Evolutionary conservation across 495 filamentous ascomycete species (phyloP), one percentile per base, ranked within the genome.

Genomic region (Hypoxylon crocopeplum): DNA sequence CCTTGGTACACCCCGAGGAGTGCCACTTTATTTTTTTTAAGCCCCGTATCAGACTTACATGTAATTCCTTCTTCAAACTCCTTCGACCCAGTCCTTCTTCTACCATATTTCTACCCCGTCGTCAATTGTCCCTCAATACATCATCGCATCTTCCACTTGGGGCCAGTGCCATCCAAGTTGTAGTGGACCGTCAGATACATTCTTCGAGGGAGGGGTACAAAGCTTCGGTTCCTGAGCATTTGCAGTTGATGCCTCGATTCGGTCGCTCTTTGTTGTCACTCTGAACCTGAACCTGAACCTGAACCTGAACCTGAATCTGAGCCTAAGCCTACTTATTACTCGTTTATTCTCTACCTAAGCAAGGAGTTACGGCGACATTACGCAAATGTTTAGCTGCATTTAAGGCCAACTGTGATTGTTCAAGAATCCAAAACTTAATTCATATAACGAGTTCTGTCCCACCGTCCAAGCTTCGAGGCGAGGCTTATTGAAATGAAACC

Each of bases 1-100:
- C 61, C 49, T 64, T 40, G 61, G 61, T 64, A 64, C 55, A 50
- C 40, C 55, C 44, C 27, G 25, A 59, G 36, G 32, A 37, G 51
- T 40, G 53, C 55, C 55, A 55, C 50, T 64, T 63, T 63, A 53
- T 58, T 53, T 51, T 48, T 45, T 33, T 46, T 34, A n/a, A 36
- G 24, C 17, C 29, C 60, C 25, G 48, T 71, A 42, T 64, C 54
- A 42, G 19, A 41, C 41, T 55, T 8, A 27, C n/a, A n/a, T n/a
- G n/a, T n/a, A 27, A 27, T 8, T 30, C 30, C 51, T 37, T 59
- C 69, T 27, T 48, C 61, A 19, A 61, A 66, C 42, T 56, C 29
- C 33, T 48, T 11, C 30, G 5, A 19, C 10, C 40, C 37, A 24
- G n/a, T 20, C 39, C 30, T 41, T 24, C 22, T 42, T 65, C 34